A percentile compares a stretch with the other conserved stretches of the same genome.
Conservation (phyloP, 208 protist genomes). For the Porcisia hertigi region DNA sequence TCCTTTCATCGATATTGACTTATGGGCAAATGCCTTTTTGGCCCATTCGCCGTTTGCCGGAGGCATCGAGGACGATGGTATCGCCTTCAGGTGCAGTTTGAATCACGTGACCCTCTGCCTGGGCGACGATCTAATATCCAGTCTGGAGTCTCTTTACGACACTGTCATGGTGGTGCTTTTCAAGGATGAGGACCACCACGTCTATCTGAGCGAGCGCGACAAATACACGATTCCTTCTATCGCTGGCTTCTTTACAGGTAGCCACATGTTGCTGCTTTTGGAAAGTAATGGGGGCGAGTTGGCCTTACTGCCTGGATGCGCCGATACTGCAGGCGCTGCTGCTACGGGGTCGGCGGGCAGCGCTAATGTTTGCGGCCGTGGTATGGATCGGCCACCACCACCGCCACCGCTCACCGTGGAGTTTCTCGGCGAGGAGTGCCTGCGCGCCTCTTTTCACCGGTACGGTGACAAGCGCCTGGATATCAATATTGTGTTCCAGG, state of each 20-base stretch:
- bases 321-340: conserved; percentile 3
- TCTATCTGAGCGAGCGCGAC: conserved; percentile 48
- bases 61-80: conserved; percentile 47
- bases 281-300: conserved; percentile 21
- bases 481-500: conserved; percentile 35
- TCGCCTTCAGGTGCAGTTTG: conserved; percentile 43
- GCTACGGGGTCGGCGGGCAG: background rate
- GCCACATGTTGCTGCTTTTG: conserved; percentile 22
- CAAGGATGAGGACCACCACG: conserved; percentile 45
- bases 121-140: conserved; percentile 36
- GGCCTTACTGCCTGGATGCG: conserved; percentile 16
- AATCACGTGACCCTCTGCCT: conserved; percentile 37
- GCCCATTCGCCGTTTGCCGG: conserved; percentile 40
- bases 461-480: conserved; percentile 66
- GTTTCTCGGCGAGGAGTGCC: conserved; percentile 26
- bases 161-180: conserved; percentile 44
- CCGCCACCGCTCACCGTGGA: conserved; percentile 35
- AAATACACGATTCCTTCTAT: conserved; percentile 38
- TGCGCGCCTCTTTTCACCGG: conserved; percentile 39
- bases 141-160: conserved; percentile 50
- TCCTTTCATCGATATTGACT: conserved; percentile 23
- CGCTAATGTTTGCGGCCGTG: background rate
- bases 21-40: conserved; percentile 55
- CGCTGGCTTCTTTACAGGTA: conserved; percentile 33
- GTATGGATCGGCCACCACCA: background rate